Base-by-base conservation (phyloP, 148 eudicot species). In the Rhododendron kiyosumense region DNA sequence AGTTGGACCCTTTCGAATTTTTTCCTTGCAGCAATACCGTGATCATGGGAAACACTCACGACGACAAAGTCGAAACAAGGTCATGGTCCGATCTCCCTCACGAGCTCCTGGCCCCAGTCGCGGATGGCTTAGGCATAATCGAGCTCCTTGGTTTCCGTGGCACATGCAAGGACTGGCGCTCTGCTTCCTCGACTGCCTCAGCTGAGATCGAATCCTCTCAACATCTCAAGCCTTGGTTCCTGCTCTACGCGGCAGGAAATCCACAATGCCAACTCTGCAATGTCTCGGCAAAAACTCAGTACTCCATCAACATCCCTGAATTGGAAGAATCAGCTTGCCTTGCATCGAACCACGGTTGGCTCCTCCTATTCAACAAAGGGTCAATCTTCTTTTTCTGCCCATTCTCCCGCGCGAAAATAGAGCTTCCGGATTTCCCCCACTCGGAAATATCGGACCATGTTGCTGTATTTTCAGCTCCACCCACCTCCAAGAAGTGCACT, bases 131-230 rank as follows among this genome's bases (percentile, higher is more conserved):
- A 26, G 79, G 84, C 69, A 32, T 87, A 17, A 82, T 89, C 22
- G 87, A 87, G 30, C 91, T 89, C 69, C 77, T 87, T 1, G 41
- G 89, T 9, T 85, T 89, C 24, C 91, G 89, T 1, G 91, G 75
- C 20, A 83, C 83, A 0, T 87, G 91, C 59, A 87, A 87, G 69
- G 86, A 78, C 28, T 89, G 87, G 87, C 82, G 69, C 7, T 41
- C 86, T 15, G 79, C 89, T 34, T 67, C 91, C 30, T 84, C 80
- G 43, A 14, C 84, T 7, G 82, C 85, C 17, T 36, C 87, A 43
- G 86, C 89, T 8, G 32, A 57, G 38, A 13, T 67, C 11, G 86
- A 85, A 38, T 57, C 86, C n/a, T 38, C 77, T 5, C 71, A 41
- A 2, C 0, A 36, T 14, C 52, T 0, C 11, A 36, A 30, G 7